Evolutionary conservation across 2,329 filamentous ascomycete genomes (phyloP).

Genomic region (Aspergillus ruber): DNA sequence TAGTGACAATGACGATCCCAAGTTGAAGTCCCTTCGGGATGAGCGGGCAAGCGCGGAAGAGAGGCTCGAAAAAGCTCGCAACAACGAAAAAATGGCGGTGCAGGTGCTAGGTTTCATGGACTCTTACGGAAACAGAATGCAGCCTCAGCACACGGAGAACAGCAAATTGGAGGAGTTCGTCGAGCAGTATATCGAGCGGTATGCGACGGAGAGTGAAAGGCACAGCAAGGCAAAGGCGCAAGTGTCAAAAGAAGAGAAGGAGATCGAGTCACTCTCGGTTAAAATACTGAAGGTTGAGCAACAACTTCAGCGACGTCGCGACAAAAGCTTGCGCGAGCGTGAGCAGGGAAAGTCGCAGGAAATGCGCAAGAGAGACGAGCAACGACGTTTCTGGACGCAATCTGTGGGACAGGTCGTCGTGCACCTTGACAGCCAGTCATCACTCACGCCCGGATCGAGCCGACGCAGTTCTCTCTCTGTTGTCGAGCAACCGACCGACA

Average conservation of each 20-base stretch:
- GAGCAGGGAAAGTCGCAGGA: conserved; percentile 17
- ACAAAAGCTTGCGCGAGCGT: neutral
- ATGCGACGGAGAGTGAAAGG: conserved; percentile 18
- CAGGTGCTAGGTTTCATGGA: conserved; percentile 27
- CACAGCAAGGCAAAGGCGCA: conserved; percentile 18
- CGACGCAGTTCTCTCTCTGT: neutral
- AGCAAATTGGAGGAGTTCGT: conserved; percentile 30
- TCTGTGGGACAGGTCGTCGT: conserved; percentile 32
- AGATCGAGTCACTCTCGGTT: conserved; percentile 14
- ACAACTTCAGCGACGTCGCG: neutral
- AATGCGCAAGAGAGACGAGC: conserved; percentile 24
- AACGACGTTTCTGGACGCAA: conserved; percentile 30
- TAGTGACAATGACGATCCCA: conserved; percentile 22
- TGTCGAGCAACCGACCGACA: neutral
- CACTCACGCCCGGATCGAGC: neutral
- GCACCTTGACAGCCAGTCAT: conserved; percentile 25
- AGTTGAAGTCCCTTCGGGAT: conserved; percentile 16
- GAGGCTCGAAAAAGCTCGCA: conserved; percentile 24
- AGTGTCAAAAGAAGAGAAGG: conserved; percentile 18
- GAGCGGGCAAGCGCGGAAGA: conserved; percentile 26
- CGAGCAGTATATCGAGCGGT: conserved; percentile 25
- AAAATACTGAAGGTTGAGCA: conserved; percentile 17
- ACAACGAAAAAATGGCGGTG: conserved; percentile 16
- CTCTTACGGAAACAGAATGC: conserved; percentile 26
- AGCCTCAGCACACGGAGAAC: conserved; percentile 22